Conservation (phyloP, 2,329 filamentous ascomycete species). For the Dactylellina haptotyla region DNA sequence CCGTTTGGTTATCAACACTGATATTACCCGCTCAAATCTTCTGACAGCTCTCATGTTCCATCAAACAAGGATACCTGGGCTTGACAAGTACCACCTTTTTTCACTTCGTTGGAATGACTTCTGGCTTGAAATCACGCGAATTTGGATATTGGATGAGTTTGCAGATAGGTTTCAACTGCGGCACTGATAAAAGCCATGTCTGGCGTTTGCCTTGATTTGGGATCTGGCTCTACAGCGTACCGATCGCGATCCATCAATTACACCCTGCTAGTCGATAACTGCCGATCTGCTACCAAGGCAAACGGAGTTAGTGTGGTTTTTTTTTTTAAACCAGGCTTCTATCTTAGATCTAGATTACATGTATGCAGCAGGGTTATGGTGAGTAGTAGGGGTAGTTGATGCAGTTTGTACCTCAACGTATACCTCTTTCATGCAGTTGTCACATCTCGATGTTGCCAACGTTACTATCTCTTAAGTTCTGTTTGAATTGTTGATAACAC, state of each 20-base stretch:
- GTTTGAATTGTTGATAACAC: neutral
- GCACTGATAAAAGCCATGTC: too few species aligned
- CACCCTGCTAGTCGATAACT: neutral
- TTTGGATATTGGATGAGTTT: too few species aligned
- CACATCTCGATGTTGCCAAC: constrained; percentile 8
- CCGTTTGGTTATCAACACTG: too few species aligned
- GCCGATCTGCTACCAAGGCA: constrained; percentile 20
- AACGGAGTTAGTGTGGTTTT: neutral
- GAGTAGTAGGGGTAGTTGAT: neutral
- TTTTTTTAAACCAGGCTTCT: neutral
- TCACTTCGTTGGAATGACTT: too few species aligned
- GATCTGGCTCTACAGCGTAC: neutral
- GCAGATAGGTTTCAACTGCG: too few species aligned
- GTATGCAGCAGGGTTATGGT: neutral
- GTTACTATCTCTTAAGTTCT: neutral
- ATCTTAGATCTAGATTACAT: constrained; percentile 8
- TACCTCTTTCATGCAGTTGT: constrained; percentile 3
- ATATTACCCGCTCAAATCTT: too few species aligned
- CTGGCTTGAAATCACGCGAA: too few species aligned
- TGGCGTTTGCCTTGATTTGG: too few species aligned
- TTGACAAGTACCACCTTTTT: too few species aligned
- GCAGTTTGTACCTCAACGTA: constrained; percentile 2
- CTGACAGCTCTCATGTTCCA: too few species aligned
- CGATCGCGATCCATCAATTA: neutral
- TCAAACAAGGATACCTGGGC: too few species aligned